A percentile compares a stretch with the other conserved stretches of the same genome.
Evolutionary conservation across 1,284 basidiomycete genomes (phyloP).

Genomic region (Pterulicium gracile): DNA sequence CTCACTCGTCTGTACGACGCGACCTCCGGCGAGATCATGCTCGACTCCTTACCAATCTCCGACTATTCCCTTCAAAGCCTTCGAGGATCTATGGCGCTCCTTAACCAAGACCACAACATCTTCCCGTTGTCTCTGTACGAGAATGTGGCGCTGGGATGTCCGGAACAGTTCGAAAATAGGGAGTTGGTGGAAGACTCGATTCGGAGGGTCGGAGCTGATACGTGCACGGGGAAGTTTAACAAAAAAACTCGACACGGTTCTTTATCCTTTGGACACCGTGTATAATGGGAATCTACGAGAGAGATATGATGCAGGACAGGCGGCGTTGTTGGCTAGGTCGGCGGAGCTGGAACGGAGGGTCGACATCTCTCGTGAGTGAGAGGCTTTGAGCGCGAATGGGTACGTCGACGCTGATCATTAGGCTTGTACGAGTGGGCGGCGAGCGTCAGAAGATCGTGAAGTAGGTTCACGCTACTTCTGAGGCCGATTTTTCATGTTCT

Average conservation of each 20-base stretch:
- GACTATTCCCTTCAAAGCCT: slow-evolving; percentile 24
- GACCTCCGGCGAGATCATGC: slow-evolving; percentile 25
- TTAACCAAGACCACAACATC: slow-evolving; percentile 32
- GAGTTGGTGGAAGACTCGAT: slow-evolving; percentile 24
- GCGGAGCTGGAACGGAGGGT: slow-evolving; percentile 22
- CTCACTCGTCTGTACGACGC: slow-evolving; percentile 33
- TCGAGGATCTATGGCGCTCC: slow-evolving; percentile 25
- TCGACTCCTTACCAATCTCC: slow-evolving; percentile 26
- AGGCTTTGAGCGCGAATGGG: neutral
- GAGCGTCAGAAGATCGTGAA: slow-evolving; percentile 31
- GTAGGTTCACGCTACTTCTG: slow-evolving; percentile 16
- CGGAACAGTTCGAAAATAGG: slow-evolving; percentile 16
- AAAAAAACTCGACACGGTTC: slow-evolving; percentile 18
- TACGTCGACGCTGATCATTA: slow-evolving; percentile 2
- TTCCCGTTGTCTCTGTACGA: slow-evolving; percentile 32
- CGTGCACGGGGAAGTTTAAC: slow-evolving; percentile 19
- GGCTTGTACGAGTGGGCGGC: slow-evolving; percentile 24
- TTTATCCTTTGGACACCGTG: slow-evolving; percentile 21
- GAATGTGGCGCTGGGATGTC: slow-evolving; percentile 34
- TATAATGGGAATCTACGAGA: slow-evolving; percentile 20
- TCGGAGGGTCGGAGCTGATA: slow-evolving; percentile 25
- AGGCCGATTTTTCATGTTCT: neutral
- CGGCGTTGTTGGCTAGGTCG: slow-evolving; percentile 21
- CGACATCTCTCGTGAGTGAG: slow-evolving; percentile 21
- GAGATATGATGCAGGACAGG: slow-evolving; percentile 16